These are phyloP conservation scores for Suillus discolor DNA, from an alignment of 768 basidiomycete genomes.

Conservation along the genomic window DNA sequence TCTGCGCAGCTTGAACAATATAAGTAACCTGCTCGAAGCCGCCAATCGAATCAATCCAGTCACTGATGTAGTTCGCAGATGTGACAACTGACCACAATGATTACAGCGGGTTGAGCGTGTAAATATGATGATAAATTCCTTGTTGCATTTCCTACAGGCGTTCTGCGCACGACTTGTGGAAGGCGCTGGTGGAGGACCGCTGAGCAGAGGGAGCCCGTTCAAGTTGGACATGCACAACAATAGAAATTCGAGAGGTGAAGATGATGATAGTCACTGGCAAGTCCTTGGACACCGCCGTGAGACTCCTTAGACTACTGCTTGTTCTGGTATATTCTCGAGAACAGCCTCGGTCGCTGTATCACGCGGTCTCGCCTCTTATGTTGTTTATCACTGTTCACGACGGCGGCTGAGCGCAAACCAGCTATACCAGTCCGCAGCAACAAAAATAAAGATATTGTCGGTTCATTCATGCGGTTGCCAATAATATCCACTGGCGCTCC, in stretches of 20 bases:
- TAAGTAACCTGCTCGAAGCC: constrained; percentile 51
- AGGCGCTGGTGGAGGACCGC: constrained; percentile 58
- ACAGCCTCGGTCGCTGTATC: not conserved
- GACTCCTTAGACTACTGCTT: not conserved
- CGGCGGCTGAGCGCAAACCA: not conserved
- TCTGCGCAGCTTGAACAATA: constrained; percentile 78
- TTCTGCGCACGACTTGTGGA: constrained; percentile 33
- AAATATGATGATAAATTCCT: constrained; percentile 71
- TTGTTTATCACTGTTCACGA: not conserved
- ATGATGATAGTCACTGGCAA: not conserved
- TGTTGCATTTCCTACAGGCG: constrained; percentile 70
- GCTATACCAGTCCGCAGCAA: not conserved
- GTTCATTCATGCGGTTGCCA: not conserved
- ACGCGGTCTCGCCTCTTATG: not conserved
- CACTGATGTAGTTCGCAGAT: not conserved
- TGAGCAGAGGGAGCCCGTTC: constrained; percentile 67
- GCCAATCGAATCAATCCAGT: not conserved
- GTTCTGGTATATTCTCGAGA: not conserved
- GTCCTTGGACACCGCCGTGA: not conserved
- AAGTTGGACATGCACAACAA: not conserved
- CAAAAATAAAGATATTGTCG: not conserved
- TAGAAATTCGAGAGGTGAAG: not conserved
- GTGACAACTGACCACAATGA: constrained; percentile 63
- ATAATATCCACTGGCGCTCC: not conserved
- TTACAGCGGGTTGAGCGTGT: constrained; percentile 66